Conservation (phyloP, 352 stramenopile genomes). For the Pythium aquatile region DNA sequence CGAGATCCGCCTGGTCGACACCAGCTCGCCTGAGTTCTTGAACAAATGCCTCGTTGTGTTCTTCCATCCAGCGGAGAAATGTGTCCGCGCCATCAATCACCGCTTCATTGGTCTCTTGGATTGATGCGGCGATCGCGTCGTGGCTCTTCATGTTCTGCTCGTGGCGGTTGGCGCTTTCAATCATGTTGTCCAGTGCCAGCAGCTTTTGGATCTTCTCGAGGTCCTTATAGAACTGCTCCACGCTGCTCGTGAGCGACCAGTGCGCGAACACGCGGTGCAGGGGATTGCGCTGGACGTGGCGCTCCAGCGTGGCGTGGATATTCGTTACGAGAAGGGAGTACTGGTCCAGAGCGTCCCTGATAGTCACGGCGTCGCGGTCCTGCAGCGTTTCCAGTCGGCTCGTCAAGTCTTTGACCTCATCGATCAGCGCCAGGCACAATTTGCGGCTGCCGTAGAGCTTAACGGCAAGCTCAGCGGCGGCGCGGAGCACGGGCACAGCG, state of each 20-base stretch:
- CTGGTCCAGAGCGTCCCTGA: constrained; percentile 1
- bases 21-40: neutral
- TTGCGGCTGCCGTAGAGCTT: constrained; percentile 21
- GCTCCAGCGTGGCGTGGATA: constrained; percentile 6
- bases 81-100: too few species aligned
- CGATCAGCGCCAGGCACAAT: constrained; percentile 19
- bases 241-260: constrained; percentile 18
- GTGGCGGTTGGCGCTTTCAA: too few species aligned
- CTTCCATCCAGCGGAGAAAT: too few species aligned
- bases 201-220: neutral
- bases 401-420: constrained; percentile 4
- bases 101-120: too few species aligned
- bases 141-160: neutral
- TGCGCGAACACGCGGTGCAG: constrained; percentile 4
- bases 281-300: constrained; percentile 10
- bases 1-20: neutral
- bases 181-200: too few species aligned
- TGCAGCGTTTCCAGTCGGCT: constrained; percentile 3
- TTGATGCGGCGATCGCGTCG: neutral
- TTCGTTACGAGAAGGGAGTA: constrained; percentile 14
- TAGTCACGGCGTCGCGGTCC: constrained; percentile 7
- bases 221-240: constrained; percentile 17
- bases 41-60: too few species aligned
- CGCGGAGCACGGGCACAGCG: constrained; percentile 2
- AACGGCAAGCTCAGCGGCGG: constrained; percentile 2